Base-by-base conservation (phyloP, 2,329 filamentous ascomycete species). In the Bipolaris sorokiniana region DNA sequence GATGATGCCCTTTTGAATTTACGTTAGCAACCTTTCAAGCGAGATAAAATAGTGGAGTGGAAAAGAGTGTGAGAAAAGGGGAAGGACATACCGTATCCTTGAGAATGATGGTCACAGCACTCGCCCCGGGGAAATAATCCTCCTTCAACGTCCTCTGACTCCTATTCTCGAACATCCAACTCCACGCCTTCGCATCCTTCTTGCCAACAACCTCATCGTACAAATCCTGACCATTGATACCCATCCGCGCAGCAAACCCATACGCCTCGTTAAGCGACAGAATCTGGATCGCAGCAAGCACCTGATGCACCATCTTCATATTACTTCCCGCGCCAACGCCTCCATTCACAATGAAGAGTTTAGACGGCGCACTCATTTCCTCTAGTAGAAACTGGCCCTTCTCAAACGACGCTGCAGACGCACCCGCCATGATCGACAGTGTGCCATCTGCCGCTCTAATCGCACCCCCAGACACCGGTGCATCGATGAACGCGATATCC, bases 381-480 rank as follows among this genome's bases (percentile, higher is more conserved):
- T 85, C 79, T 2, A 92, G 80, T 1, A 92, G 75, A 46, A 80
- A 82, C 20, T 80, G 81, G 0, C 83, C 87, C 54, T 83, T 83
- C 33, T 81, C 78, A 1, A 91, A 76, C 5, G 85, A 85, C 2
- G 79, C 80, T 1, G 84, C 80, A 0, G 83, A 78, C 0, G 82
- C 88, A 1, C 87, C 86, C 0, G 88, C 88, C 84, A 93, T 91
- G 70, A 93, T 92, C 6, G 88, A 90, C 40, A 92, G 77, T 0
- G 89, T 90, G 3, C 90, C 90, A 47, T 89, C 84, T 0, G 87
- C 88, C 1, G 89, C 89, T 33, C 89, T 82, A 9, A 83, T 80
- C 0, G 87, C 85, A 1, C 90, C 90, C 0, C 90, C 90, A 0
- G 88, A 91, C 0, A 92, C 90, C 0, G 90, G 90, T 20, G 84